Evolutionary conservation across 1,139 yeast genomes (phyloP).

Genomic region (Nakaseomyces nivariensis): DNA sequence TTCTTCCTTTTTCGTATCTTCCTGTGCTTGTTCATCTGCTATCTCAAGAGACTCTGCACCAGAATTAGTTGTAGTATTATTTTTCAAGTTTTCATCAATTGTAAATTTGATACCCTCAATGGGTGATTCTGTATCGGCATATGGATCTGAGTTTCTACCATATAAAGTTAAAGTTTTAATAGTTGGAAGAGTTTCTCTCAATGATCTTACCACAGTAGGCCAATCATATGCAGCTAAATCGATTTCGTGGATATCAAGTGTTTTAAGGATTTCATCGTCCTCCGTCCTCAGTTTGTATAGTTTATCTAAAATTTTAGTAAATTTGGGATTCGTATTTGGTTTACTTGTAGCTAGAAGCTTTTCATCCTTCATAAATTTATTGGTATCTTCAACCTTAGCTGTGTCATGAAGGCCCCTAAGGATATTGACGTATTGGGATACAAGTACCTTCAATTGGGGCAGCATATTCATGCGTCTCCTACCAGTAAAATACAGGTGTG

Average conservation of each 20-base stretch:
- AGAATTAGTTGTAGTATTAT: neutral
- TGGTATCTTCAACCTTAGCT: neutral
- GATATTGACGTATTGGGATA: constrained; percentile 14
- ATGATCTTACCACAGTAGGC: constrained; percentile 21
- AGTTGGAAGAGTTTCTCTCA: constrained; percentile 22
- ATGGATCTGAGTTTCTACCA: constrained; percentile 36
- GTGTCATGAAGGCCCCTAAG: constrained; percentile 10
- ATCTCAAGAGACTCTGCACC: neutral
- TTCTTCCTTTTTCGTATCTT: neutral
- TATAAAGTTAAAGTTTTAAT: constrained; percentile 21
- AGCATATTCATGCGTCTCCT: constrained; percentile 28
- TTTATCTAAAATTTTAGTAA: constrained; percentile 7
- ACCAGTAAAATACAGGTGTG: constrained; percentile 39
- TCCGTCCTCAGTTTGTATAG: constrained; percentile 23
- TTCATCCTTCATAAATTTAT: neutral
- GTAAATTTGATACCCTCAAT: constrained; percentile 34
- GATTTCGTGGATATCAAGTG: constrained; percentile 17
- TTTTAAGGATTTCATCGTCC: constrained; percentile 23
- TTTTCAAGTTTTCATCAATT: neutral
- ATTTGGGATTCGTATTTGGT: neutral
- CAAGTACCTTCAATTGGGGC: constrained; percentile 16
- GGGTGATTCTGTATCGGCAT: constrained; percentile 39
- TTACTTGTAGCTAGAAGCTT: neutral
- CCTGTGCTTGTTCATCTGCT: constrained; percentile 6
- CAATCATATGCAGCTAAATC: constrained; percentile 20